Evolutionary conservation across 164 flowering plant species (phyloP), one percentile per base, ranked within the genome.

Genomic region (Sedum album): DNA sequence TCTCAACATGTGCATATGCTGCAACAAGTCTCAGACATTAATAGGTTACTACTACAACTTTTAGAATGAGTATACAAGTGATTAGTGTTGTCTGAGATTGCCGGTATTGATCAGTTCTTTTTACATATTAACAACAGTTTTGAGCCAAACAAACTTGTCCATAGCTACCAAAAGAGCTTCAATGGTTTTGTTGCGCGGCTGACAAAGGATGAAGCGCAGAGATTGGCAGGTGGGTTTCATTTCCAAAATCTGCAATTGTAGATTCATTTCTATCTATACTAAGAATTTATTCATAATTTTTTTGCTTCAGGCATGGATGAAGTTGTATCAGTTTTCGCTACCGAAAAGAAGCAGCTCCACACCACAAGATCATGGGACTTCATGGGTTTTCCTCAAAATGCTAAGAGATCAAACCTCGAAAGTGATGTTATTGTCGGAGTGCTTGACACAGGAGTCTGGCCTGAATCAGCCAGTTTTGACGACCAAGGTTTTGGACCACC

Each of bases 361-460:
- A 86, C 86, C 9, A 81, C 88, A 31, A 77, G 85, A 62, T 82
- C 88, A 44, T 82, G 90, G 90, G 86, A 86, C 60, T 84, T 84
- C 69, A 71, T 79, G 75, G 90, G 86, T 1, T 80, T 86, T 42
- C 14, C 85, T 1, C 53, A 70, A 30, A 13, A 65, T 4, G 76
- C 44, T 8, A 57, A 30, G 1, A 76, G 85, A 66, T 13, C 76
- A 20, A 35, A 68, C 8, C 20, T 64, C 0, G 89, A 84, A 72
- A 81, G 82, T 53, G 76, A 82, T 33, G 60, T 82, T 13, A 71
- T 87, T 0, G 60, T 87, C 1, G 92, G 86, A 10, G 53, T 86
- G 73, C 60, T 83, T 5, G 85, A 86, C 74, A 72, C 82, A 1
- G 92, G 92, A 20, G 69, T 85, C n/a, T 87, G 92, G 86, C 88